phyloP scores from a whole-genome alignment of 805 yeast genomes.

The Ogataea philodendri region DNA sequence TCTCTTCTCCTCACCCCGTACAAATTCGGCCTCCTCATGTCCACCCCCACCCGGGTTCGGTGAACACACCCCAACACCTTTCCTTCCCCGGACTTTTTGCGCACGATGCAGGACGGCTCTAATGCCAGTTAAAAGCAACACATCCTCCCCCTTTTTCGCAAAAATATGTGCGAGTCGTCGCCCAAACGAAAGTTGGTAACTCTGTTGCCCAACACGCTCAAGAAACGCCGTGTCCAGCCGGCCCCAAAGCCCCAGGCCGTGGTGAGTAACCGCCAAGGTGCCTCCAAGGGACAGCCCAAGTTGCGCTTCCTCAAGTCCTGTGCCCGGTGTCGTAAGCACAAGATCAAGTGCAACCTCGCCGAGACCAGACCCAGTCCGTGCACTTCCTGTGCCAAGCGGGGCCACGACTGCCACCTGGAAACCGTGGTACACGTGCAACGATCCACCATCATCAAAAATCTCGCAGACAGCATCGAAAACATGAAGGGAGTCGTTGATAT shows the following conservation, averaged over 20 bases:
- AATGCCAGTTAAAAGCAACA: constrained; percentile 5
- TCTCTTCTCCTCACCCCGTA: constrained; percentile 5
- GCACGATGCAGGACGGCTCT: constrained; percentile 4
- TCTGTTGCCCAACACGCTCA: constrained; percentile 26
- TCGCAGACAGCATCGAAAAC: constrained; percentile 34
- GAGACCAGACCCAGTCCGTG: constrained; percentile 55
- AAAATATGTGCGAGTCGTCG: constrained; percentile 7
- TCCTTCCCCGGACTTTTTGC: constrained; percentile 12
- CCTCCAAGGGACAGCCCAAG: constrained; percentile 29
- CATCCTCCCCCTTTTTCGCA: constrained; percentile 3
- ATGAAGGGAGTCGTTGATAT: constrained; percentile 31
- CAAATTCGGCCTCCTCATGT: background rate
- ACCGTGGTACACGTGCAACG: constrained; percentile 53
- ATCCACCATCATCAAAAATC: constrained; percentile 38
- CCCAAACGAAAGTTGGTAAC: constrained; percentile 30
- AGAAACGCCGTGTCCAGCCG: constrained; percentile 13
- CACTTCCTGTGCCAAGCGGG: constrained; percentile 51
- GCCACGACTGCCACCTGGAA: constrained; percentile 53
- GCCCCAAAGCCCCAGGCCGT: constrained; percentile 21
- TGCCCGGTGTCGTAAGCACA: constrained; percentile 61
- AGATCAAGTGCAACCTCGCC: constrained; percentile 62
- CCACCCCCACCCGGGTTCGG: constrained; percentile 13
- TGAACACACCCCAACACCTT: constrained; percentile 12
- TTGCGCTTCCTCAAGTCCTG: constrained; percentile 56
- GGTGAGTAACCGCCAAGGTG: constrained; percentile 23